Conservation (phyloP, 2,329 filamentous ascomycete genomes). For the Cladophialophora yegresii region DNA sequence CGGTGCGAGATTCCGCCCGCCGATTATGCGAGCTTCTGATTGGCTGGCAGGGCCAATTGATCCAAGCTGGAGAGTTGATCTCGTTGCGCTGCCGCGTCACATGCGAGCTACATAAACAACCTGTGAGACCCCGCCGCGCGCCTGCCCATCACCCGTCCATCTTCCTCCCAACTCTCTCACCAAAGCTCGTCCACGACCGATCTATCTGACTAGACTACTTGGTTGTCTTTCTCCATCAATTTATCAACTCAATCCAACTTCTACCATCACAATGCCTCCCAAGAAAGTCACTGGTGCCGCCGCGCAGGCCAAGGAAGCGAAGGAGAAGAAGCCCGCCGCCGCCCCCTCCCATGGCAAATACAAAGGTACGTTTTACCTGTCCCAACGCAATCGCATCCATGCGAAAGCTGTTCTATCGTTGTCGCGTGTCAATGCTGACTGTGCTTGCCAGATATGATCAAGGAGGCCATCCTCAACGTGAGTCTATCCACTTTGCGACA, state of each 20-base stretch:
- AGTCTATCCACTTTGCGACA: constrained; percentile 58
- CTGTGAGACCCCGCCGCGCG: constrained; percentile 43
- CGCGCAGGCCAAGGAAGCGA: constrained; percentile 39
- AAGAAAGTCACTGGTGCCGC: constrained; percentile 61
- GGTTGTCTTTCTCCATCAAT: constrained; percentile 23
- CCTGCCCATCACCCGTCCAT: constrained; percentile 38
- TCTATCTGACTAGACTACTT: constrained; percentile 28
- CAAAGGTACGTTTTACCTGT: constrained; percentile 60
- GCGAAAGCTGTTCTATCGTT: constrained; percentile 42
- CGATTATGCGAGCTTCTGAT: constrained; percentile 15
- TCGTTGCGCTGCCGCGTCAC: constrained; percentile 20
- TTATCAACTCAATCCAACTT: constrained; percentile 26
- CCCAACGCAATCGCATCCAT: constrained; percentile 51
- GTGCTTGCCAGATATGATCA: constrained; percentile 66
- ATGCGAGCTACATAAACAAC: constrained; percentile 37
- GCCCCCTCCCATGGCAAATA: constrained; percentile 64
- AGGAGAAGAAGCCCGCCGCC: constrained; percentile 58
- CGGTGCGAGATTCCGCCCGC: constrained; percentile 6
- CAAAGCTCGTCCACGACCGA: constrained; percentile 20
- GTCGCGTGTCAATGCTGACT: constrained; percentile 60
- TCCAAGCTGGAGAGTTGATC: constrained; percentile 9
- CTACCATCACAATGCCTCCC: constrained; percentile 59
- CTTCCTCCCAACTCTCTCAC: constrained; percentile 17
- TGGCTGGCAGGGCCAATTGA: constrained; percentile 24
- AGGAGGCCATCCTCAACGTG: constrained; percentile 70